Evolutionary conservation across 2,329 filamentous ascomycete genomes (phyloP).

Genomic region (Aspergillus sergii): DNA sequence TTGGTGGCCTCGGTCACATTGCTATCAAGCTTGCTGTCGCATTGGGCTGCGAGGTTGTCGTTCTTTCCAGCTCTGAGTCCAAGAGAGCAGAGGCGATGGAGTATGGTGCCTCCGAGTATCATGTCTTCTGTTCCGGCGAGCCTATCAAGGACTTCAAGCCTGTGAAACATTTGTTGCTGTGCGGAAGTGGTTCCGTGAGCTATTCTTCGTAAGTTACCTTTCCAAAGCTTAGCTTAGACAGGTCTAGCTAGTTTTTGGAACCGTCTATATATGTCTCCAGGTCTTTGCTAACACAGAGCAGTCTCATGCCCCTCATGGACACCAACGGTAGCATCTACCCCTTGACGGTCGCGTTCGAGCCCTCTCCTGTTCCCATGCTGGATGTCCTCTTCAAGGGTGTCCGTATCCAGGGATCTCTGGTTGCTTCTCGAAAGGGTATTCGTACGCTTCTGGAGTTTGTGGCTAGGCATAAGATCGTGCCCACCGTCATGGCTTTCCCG

Average conservation of each 20-base stretch:
- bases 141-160: slow-evolving; percentile 12
- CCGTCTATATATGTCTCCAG: not conserved
- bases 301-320: slow-evolving; percentile 28
- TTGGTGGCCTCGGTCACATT: slow-evolving; percentile 72
- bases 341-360: slow-evolving; percentile 24
- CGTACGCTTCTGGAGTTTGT: slow-evolving; percentile 69
- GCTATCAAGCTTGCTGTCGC: slow-evolving; percentile 70
- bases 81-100: slow-evolving; percentile 25
- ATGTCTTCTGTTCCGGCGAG: slow-evolving; percentile 35
- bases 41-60: slow-evolving; percentile 60
- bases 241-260: not conserved
- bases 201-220: slow-evolving; percentile 15
- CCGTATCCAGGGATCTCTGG: slow-evolving; percentile 64
- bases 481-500: slow-evolving; percentile 65
- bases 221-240: not conserved
- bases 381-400: slow-evolving; percentile 56
- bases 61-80: slow-evolving; percentile 21
- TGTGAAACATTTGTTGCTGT: slow-evolving; percentile 21
- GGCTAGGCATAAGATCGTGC: slow-evolving; percentile 60
- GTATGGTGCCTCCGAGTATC: slow-evolving; percentile 65
- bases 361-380: slow-evolving; percentile 40
- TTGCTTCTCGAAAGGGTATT: slow-evolving; percentile 63
- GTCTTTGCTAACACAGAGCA: not conserved
- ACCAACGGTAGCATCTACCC: slow-evolving; percentile 32
- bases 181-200: slow-evolving; percentile 14